Base-by-base conservation (phyloP, 371 early-diverging fungal species). In the Choanephora cucurbitarum region DNA sequence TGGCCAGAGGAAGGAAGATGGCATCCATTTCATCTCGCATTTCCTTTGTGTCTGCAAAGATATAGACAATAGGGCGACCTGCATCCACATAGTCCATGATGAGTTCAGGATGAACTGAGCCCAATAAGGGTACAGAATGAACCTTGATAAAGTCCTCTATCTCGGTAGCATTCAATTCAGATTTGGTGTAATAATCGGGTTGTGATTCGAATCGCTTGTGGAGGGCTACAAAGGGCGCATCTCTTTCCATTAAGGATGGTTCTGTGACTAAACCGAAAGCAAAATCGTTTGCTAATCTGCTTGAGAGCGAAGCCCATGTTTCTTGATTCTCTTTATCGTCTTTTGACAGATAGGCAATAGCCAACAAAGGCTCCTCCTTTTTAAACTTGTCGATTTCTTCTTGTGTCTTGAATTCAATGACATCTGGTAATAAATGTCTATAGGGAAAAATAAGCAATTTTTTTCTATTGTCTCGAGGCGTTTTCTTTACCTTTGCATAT, bases 31-130 rank as follows among this genome's bases (percentile, higher is more conserved):
- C 40, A 42, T 72, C 57, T 53, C 83, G 75, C 57, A 84, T 73
- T 40, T 85, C 90, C 5, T 69, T 75, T 49, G 55, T 67, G 34
- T 81, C 78, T 57, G 77, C 81, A 82, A 96, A 96, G 58, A 89
- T 56, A 72, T 88, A 96, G 32, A 79, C 94, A 24, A 96, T 68
- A 18, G 97, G 96, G 14, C 90, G 66, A 34, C 88, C 90, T 21
- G 87, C 62, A 60, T 86, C 80, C 52, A 88, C 87, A 75, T 93
- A 95, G 53, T 64, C 67, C 47, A 71, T 69, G 67, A 88, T 94
- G 79, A 89, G 93, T 42, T 86, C 79, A 41, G 87, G 87, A 51
- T 84, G 84, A 49, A 95, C 83, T 39, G 91, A 89, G 58, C 83
- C 94, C 74, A 96, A 79, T 34, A 89, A 54, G 15, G 95, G 94